Percentiles rank a stretch among this genome's conserved stretches.
phyloP scores from a whole-genome alignment of 148 eudicot genomes.

The Drosera capensis region DNA sequence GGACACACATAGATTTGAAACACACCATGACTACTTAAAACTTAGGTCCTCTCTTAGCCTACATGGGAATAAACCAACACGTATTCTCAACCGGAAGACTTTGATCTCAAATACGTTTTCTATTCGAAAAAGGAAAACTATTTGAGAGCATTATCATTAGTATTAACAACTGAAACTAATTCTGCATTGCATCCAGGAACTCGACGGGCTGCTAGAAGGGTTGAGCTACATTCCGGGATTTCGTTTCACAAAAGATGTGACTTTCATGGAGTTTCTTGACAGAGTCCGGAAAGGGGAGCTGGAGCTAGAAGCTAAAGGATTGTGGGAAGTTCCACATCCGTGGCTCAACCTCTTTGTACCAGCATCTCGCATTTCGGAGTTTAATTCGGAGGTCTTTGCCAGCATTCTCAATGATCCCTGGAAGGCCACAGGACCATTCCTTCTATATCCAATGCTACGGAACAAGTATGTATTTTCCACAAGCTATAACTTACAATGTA shows the following conservation, averaged over 20 bases:
- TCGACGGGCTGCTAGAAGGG: slow-evolving; percentile 18
- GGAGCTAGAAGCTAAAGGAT: slow-evolving; percentile 36
- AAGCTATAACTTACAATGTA: no score
- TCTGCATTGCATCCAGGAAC: slow-evolving; percentile 24
- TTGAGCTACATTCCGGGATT: slow-evolving; percentile 24
- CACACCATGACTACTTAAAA: no score
- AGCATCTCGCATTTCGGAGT: slow-evolving; percentile 38
- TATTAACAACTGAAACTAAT: background rate
- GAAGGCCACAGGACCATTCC: slow-evolving; percentile 39
- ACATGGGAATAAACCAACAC: no score
- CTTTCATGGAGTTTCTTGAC: slow-evolving; percentile 35
- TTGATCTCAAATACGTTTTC: no score
- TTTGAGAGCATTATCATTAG: no score
- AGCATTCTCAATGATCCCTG: slow-evolving; percentile 29
- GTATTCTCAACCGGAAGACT: no score
- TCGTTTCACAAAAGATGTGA: slow-evolving; percentile 34
- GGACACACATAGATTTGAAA: no score
- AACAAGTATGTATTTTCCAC: slow-evolving; percentile 42
- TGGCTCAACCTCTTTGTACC: slow-evolving; percentile 87
- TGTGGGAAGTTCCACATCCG: slow-evolving; percentile 78
- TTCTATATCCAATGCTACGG: slow-evolving; percentile 63
- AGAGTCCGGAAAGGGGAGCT: slow-evolving; percentile 54
- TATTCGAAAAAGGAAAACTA: no score
- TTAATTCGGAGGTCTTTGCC: slow-evolving; percentile 37
- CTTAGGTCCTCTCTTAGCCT: no score